Conservation (phyloP, 345 rosid species). For the Ailanthus altissimus region DNA sequence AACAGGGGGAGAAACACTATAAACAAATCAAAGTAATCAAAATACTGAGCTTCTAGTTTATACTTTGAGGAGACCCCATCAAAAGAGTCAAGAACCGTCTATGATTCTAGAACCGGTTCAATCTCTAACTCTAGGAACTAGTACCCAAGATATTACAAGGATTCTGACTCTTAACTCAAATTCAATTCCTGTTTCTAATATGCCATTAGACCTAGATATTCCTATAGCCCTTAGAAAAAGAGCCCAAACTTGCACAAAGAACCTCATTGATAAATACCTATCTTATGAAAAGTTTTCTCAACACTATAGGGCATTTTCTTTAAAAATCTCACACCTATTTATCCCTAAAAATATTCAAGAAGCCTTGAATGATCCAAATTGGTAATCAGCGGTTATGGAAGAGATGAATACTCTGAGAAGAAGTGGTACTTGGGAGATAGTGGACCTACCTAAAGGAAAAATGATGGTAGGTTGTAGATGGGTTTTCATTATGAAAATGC, state of each 20-base stretch:
- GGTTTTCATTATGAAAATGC: background rate
- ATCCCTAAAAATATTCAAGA: too few species aligned
- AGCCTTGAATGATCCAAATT: background rate
- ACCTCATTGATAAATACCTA: background rate
- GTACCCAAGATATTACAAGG: background rate
- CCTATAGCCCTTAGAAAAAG: background rate
- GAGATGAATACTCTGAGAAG: background rate
- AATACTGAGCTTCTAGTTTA: background rate
- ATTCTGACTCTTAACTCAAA: background rate
- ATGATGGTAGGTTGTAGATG: background rate
- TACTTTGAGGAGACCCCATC: background rate
- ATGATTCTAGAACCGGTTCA: background rate
- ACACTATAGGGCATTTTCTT: background rate
- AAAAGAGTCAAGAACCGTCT: background rate
- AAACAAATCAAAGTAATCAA: background rate
- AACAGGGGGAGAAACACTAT: too few species aligned
- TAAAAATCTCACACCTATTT: background rate
- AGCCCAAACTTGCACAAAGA: background rate
- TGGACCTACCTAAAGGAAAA: background rate
- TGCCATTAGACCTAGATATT: background rate
- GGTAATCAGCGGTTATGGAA: background rate
- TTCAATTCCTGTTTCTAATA: background rate
- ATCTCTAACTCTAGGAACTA: background rate
- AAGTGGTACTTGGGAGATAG: background rate
- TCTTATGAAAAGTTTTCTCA: background rate